phyloP scores from a whole-genome alignment of 2,329 filamentous ascomycete species.

The Monosporascus sp. region DNA sequence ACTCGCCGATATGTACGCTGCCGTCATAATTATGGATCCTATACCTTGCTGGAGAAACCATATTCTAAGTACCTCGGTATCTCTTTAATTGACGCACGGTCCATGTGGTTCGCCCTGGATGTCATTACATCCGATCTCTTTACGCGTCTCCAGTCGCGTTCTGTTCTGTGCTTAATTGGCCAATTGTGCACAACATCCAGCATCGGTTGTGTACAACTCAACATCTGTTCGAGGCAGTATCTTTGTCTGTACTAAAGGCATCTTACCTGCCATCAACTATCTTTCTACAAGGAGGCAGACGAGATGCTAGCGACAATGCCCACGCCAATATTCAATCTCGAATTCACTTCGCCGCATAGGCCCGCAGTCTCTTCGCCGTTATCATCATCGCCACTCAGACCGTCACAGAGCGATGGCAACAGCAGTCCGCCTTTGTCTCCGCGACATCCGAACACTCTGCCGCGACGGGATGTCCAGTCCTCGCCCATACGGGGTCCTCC shows the following conservation, averaged over 20 bases:
- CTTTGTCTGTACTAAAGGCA: too few species aligned
- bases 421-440: slow-evolving; percentile 33
- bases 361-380: slow-evolving; percentile 51
- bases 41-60: background rate
- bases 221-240: too few species aligned
- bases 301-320: slow-evolving; percentile 32
- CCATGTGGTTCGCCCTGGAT: background rate
- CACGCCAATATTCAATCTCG: slow-evolving; percentile 37
- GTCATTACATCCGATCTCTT: slow-evolving; percentile 10
- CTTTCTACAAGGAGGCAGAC: slow-evolving; percentile 1
- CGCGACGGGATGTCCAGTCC: slow-evolving; percentile 35
- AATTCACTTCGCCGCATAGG: slow-evolving; percentile 36
- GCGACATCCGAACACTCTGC: slow-evolving; percentile 35
- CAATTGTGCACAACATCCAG: background rate
- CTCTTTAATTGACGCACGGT: background rate
- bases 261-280: background rate
- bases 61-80: background rate
- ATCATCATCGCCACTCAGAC: slow-evolving; percentile 53
- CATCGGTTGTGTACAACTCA: background rate
- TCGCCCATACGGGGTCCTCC: slow-evolving; percentile 27
- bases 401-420: slow-evolving; percentile 36
- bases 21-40: background rate
- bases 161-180: background rate
- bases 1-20: background rate
- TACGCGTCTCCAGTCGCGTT: slow-evolving; percentile 21